Conservation (phyloP, 2,329 filamentous ascomycete genomes). For the Coleophoma crateriformis region DNA sequence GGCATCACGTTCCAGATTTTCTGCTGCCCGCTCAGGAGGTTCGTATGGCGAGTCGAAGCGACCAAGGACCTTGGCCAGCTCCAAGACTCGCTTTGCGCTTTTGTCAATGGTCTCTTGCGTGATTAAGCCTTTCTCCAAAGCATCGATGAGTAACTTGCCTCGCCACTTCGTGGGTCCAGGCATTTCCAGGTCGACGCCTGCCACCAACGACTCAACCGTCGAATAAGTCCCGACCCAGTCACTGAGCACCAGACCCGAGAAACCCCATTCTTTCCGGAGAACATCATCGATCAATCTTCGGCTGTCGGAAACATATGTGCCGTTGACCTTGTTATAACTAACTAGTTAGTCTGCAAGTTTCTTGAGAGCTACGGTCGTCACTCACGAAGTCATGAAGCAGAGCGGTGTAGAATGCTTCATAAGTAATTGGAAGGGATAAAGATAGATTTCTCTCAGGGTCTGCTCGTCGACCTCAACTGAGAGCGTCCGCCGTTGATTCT, state of each 20-base stretch:
- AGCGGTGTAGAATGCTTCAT: slow-evolving; percentile 14
- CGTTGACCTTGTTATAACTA: slow-evolving; percentile 26
- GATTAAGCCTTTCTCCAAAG: neutral
- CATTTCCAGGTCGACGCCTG: slow-evolving; percentile 29
- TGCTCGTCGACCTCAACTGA: slow-evolving; percentile 18
- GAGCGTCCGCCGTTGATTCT: slow-evolving; percentile 22
- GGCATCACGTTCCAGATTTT: slow-evolving; percentile 16
- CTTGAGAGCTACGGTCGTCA: neutral
- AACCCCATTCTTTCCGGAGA: slow-evolving; percentile 25
- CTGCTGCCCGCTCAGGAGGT: slow-evolving; percentile 7
- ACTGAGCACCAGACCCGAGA: slow-evolving; percentile 25
- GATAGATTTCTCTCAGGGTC: slow-evolving; percentile 24
- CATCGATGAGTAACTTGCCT: slow-evolving; percentile 7
- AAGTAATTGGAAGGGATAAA: slow-evolving; percentile 24
- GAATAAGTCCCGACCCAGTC: slow-evolving; percentile 27
- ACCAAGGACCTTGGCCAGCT: slow-evolving; percentile 1
- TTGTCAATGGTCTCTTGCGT: slow-evolving; percentile 4
- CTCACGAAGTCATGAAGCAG: slow-evolving; percentile 21
- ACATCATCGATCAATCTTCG: slow-evolving; percentile 20
- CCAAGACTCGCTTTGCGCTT: slow-evolving; percentile 3
- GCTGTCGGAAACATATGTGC: slow-evolving; percentile 22
- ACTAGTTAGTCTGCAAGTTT: neutral
- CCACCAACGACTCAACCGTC: slow-evolving; percentile 16
- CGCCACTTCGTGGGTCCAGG: slow-evolving; percentile 23
- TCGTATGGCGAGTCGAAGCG: neutral